These are phyloP conservation scores for Artomyces pyxidatus DNA, from an alignment of 768 basidiomycete species.

Conservation along the genomic window DNA sequence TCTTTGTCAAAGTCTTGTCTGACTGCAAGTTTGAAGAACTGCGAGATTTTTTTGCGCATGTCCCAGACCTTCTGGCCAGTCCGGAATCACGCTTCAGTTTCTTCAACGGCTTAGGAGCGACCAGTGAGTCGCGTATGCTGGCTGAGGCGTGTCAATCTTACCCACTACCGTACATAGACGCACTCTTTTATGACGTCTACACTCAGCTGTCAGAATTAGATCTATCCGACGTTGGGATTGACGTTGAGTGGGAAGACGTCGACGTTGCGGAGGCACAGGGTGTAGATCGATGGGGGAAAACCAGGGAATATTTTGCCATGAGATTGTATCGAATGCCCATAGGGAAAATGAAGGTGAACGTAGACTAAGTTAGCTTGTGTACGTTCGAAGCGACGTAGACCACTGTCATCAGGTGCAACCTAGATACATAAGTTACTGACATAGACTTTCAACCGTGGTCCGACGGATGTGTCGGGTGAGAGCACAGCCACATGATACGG, in stretches of 20 bases:
- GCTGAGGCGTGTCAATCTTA: no score
- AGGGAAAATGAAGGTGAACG: conserved; percentile 5
- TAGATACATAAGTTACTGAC: no score
- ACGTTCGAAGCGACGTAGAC: no score
- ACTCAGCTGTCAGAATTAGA: conserved; percentile 80
- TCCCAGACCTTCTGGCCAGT: conserved; percentile 70
- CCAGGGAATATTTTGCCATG: conserved; percentile 67
- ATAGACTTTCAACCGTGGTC: no score
- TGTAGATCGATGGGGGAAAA: conserved; percentile 66
- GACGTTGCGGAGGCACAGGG: conserved; percentile 49
- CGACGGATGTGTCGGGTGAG: neutral
- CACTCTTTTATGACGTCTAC: conserved; percentile 87
- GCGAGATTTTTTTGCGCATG: conserved; percentile 75
- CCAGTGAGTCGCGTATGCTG: conserved; percentile 62
- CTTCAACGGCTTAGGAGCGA: conserved; percentile 96
- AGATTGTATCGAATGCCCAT: conserved; percentile 69
- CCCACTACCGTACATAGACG: conserved; percentile 61
- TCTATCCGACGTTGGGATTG: conserved; percentile 71
- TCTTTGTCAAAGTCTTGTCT: neutral
- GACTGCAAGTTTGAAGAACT: conserved; percentile 27
- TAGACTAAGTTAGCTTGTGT: no score
- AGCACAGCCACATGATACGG: neutral
- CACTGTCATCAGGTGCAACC: no score
- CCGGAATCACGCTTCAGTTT: conserved; percentile 83
- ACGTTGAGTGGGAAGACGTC: conserved; percentile 76